Conservation (phyloP, 768 basidiomycete species). For the Phaeotremella fagi region DNA sequence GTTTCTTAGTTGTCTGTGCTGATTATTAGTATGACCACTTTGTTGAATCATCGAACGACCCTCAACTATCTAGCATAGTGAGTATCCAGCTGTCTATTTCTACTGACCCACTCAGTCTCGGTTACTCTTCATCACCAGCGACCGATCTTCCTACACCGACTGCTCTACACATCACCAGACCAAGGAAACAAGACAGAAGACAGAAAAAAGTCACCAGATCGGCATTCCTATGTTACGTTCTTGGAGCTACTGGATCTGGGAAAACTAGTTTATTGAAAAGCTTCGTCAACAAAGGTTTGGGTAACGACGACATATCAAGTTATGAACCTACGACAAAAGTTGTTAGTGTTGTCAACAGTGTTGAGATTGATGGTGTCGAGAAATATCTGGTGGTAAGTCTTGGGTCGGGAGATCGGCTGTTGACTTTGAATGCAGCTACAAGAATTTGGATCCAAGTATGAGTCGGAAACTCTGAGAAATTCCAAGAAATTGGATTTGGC, state of each 20-base stretch:
- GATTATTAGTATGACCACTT: conserved; percentile 78
- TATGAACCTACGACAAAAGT: conserved; percentile 89
- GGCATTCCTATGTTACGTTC: conserved; percentile 88
- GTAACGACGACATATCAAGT: conserved; percentile 46
- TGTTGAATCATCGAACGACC: conserved; percentile 87
- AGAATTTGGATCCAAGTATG: conserved; percentile 95
- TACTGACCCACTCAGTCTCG: conserved; percentile 52
- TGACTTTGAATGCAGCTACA: conserved; percentile 61
- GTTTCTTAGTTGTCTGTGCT: conserved; percentile 22
- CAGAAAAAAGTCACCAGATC: conserved; percentile 84
- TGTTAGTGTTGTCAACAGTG: conserved; percentile 87
- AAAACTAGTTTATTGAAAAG: conserved; percentile 82
- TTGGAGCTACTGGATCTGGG: conserved; percentile 91
- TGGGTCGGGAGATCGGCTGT: not conserved
- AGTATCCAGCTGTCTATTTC: conserved; percentile 3
- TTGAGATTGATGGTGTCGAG: conserved; percentile 89
- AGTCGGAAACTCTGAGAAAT: conserved; percentile 81
- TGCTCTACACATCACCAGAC: conserved; percentile 77
- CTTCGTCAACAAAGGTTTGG: conserved; percentile 79
- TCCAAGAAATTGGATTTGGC: conserved; percentile 85
- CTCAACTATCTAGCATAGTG: conserved; percentile 86
- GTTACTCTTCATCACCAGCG: conserved; percentile 59
- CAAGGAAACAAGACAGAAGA: conserved; percentile 75
- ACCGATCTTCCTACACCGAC: conserved; percentile 55
- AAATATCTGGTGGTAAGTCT: conserved; percentile 88